Evolutionary conservation across 495 filamentous ascomycete genomes (phyloP).

Genomic region (Pyrenopolyporus hunteri): DNA sequence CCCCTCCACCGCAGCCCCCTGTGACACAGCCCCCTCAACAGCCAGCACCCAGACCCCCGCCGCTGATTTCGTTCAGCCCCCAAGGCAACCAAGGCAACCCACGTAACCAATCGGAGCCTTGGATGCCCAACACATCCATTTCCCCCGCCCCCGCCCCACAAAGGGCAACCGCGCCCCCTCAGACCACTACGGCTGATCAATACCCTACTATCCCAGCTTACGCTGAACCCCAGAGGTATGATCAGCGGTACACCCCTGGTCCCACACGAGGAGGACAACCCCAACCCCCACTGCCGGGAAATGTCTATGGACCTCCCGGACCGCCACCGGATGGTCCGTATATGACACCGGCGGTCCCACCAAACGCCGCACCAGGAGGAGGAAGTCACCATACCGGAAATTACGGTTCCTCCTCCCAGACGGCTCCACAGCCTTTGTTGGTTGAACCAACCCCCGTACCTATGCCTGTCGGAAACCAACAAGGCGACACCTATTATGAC

Average conservation of each 20-base stretch:
- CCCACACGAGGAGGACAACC: not conserved
- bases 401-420: constrained; percentile 3
- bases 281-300: not conserved
- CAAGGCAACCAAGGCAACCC: not conserved
- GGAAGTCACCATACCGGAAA: not conserved
- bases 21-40: not conserved
- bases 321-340: not conserved
- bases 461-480: constrained; percentile 2
- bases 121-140: not conserved
- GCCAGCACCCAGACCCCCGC: not conserved
- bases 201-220: not conserved
- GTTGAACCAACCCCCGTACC: not conserved
- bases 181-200: not conserved
- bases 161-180: not conserved
- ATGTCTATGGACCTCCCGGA: not conserved
- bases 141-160: not conserved
- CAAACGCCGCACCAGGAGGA: not conserved
- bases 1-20: not conserved
- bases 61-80: not conserved
- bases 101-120: not conserved
- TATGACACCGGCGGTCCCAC: not conserved
- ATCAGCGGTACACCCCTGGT: not conserved
- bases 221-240: not conserved
- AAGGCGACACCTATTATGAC: not conserved
- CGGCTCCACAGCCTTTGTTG: not conserved